Percentiles rank a stretch among this genome's conserved stretches.
phyloP scores from a whole-genome alignment of 1,139 yeast genomes.

The Candida sp. region DNA sequence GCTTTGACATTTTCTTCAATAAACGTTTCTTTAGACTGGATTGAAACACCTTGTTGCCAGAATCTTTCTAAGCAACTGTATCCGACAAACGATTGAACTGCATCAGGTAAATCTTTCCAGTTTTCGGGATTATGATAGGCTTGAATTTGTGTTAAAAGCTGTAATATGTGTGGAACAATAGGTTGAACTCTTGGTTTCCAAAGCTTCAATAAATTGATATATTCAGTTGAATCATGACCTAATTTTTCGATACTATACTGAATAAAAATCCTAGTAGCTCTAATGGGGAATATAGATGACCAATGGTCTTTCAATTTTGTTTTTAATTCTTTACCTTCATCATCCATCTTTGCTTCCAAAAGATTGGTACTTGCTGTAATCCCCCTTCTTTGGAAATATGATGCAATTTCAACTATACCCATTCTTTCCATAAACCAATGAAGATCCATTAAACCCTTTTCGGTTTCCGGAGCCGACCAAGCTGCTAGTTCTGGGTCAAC shows the following conservation, averaged over 20 bases:
- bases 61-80: constrained; percentile 90
- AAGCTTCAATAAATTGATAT: constrained; percentile 62
- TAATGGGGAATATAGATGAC: constrained; percentile 91
- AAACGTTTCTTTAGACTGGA: constrained; percentile 91
- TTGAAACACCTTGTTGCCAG: constrained; percentile 98
- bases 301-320: constrained; percentile 82
- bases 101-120: constrained; percentile 84
- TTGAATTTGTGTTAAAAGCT: constrained; percentile 83
- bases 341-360: constrained; percentile 82
- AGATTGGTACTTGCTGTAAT: constrained; percentile 77
- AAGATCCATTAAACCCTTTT: constrained; percentile 81
- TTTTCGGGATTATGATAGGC: constrained; percentile 92
- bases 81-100: constrained; percentile 86
- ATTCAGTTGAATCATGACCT: constrained; percentile 74
- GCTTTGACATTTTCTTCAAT: constrained; percentile 95
- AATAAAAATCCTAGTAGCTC: constrained; percentile 92
- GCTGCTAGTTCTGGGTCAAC: constrained; percentile 92
- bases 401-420: constrained; percentile 91
- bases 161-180: constrained; percentile 85
- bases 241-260: constrained; percentile 94
- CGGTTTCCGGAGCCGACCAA: constrained; percentile 94
- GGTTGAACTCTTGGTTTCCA: constrained; percentile 97
- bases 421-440: constrained; percentile 99
- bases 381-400: constrained; percentile 80
- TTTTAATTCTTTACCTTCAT: constrained; percentile 76